Conservation (phyloP, 169 alveolate species). For the Babesia ovata region DNA sequence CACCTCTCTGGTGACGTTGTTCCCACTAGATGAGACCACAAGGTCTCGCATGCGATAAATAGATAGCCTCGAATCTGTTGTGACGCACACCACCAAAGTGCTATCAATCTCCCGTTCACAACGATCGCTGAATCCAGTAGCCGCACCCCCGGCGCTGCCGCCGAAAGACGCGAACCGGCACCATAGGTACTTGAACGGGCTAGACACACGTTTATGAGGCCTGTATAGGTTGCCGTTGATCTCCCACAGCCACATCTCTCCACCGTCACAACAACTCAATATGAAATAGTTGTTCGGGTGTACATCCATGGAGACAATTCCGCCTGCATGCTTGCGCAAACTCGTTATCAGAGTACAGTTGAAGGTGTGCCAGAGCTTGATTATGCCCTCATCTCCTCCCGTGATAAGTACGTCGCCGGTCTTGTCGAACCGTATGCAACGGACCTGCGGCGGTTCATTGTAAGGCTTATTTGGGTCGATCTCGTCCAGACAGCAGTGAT, state of each 20-base stretch:
- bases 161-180: conserved; percentile 18
- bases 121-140: conserved; percentile 13
- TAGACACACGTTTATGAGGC: conserved; percentile 39
- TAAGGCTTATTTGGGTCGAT: conserved; percentile 50
- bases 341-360: conserved; percentile 75
- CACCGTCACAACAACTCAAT: conserved; percentile 78
- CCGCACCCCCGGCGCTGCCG: not conserved
- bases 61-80: conserved; percentile 22
- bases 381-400: conserved; percentile 82
- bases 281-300: conserved; percentile 76
- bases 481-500: conserved; percentile 47
- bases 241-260: conserved; percentile 71
- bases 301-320: conserved; percentile 70
- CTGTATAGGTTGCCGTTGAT: conserved; percentile 49
- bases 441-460: conserved; percentile 66
- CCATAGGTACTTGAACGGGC: conserved; percentile 42
- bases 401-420: conserved; percentile 79
- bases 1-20: conserved; percentile 31
- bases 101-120: conserved; percentile 28
- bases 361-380: conserved; percentile 76
- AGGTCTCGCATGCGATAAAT: conserved; percentile 59
- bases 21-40: conserved; percentile 45
- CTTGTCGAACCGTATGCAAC: conserved; percentile 63
- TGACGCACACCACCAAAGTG: conserved; percentile 38
- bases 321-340: conserved; percentile 77